Evolutionary conservation across 2,329 filamentous ascomycete genomes (phyloP).

Genomic region (Dactylella cylindrospora): DNA sequence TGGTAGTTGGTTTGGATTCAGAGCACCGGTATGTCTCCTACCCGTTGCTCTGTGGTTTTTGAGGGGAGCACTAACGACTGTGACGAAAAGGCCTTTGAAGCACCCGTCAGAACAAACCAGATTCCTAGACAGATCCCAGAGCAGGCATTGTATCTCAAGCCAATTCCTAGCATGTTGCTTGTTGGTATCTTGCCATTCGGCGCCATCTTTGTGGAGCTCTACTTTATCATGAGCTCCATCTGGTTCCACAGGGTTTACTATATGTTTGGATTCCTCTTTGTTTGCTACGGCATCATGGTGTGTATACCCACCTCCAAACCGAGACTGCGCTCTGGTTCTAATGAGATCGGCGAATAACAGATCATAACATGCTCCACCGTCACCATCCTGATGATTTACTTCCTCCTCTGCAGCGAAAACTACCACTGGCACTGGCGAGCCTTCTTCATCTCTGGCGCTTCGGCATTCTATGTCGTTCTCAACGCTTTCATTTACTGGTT

Average conservation of each 20-base stretch:
- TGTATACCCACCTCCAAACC: neutral
- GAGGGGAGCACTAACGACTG: neutral
- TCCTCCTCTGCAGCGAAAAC: slow-evolving; percentile 91
- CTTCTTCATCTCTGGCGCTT: slow-evolving; percentile 88
- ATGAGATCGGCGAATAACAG: no score
- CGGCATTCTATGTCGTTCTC: slow-evolving; percentile 84
- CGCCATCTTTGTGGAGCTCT: slow-evolving; percentile 96
- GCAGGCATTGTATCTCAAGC: slow-evolving; percentile 76
- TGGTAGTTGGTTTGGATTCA: slow-evolving; percentile 93
- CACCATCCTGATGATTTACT: slow-evolving; percentile 92
- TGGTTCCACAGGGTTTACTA: slow-evolving; percentile 99
- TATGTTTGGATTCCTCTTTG: slow-evolving; percentile 99
- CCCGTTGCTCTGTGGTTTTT: neutral
- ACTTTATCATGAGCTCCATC: slow-evolving; percentile 98
- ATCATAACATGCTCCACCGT: slow-evolving; percentile 91
- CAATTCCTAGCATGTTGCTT: slow-evolving; percentile 84
- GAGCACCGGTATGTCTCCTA: slow-evolving; percentile 57
- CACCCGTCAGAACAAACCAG: slow-evolving; percentile 92
- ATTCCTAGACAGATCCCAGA: slow-evolving; percentile 96
- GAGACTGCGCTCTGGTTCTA: neutral
- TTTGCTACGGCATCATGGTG: slow-evolving; percentile 90
- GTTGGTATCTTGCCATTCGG: slow-evolving; percentile 92
- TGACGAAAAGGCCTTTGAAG: slow-evolving; percentile 61
- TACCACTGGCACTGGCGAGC: slow-evolving; percentile 99
- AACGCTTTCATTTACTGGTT: slow-evolving; percentile 91